Evolutionary conservation across 179 eudicot genomes (phyloP).

Genomic region (Spergularia azorica): DNA sequence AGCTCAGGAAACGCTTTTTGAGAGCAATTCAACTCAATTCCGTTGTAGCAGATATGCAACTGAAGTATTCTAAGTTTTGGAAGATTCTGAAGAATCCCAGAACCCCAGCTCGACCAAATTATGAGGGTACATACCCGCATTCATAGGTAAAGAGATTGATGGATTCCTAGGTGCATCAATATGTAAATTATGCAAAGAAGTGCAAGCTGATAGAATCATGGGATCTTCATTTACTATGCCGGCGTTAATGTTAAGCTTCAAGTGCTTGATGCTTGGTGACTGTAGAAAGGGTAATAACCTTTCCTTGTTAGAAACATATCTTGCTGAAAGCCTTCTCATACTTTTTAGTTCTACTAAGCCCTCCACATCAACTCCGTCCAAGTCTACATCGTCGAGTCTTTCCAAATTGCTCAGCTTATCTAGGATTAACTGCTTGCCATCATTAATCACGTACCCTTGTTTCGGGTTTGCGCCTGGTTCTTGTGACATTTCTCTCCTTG

Average conservation of each 20-base stretch:
- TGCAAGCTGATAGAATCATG: slow-evolving; percentile 3
- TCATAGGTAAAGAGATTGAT: neutral
- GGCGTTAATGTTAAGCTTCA: neutral
- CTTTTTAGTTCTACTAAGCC: slow-evolving; percentile 16
- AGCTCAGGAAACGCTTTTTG: slow-evolving; percentile 19
- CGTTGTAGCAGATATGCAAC: neutral
- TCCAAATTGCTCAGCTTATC: slow-evolving; percentile 14
- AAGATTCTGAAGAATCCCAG: slow-evolving; percentile 18
- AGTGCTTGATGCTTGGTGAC: slow-evolving; percentile 13
- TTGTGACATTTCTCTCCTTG: neutral
- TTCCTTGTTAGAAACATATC: neutral
- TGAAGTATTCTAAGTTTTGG: slow-evolving; percentile 16
- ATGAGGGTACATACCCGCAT: slow-evolving; percentile 1
- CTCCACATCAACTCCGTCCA: slow-evolving; percentile 12
- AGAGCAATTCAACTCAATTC: neutral
- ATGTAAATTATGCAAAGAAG: neutral
- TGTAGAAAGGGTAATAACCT: slow-evolving; percentile 5
- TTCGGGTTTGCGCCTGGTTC: neutral
- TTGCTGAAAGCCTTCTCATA: slow-evolving; percentile 7
- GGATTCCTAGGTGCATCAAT: neutral
- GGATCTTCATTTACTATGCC: neutral
- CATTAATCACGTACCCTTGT: neutral
- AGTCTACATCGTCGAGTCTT: neutral
- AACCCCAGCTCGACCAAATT: slow-evolving; percentile 15
- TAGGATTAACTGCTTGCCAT: neutral